Percentiles rank a stretch among this genome's conserved stretches.
These are phyloP conservation scores for Starmerella riodocensis DNA, from an alignment of 805 yeast genomes.

Conservation along the genomic window DNA sequence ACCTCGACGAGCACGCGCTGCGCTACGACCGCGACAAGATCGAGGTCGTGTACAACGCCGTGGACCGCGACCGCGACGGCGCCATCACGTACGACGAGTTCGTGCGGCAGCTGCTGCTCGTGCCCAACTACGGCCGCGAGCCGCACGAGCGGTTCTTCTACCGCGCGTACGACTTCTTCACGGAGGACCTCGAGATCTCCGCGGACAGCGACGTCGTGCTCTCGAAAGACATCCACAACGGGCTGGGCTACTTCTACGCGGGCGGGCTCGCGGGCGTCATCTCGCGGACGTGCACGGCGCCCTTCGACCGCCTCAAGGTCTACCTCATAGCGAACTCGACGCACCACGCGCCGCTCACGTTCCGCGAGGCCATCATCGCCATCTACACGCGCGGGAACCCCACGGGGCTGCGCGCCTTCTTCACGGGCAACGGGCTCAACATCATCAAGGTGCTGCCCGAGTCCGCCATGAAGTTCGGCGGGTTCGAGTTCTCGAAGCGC, in stretches of 20 bases:
- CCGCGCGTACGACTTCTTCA: slow-evolving; percentile 70
- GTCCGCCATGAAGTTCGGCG: slow-evolving; percentile 92
- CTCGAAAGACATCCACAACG: slow-evolving; percentile 62
- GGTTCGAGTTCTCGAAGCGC: slow-evolving; percentile 78
- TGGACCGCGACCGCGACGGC: slow-evolving; percentile 48
- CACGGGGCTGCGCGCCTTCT: slow-evolving; percentile 63
- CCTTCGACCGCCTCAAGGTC: slow-evolving; percentile 89
- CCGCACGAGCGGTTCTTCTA: slow-evolving; percentile 33
- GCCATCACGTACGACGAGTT: slow-evolving; percentile 74
- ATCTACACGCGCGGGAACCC: slow-evolving; percentile 62
- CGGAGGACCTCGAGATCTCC: slow-evolving; percentile 67
- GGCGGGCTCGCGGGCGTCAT: slow-evolving; percentile 95
- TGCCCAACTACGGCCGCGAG: slow-evolving; percentile 44
- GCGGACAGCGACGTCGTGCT: slow-evolving; percentile 89
- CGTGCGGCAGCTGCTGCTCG: slow-evolving; percentile 64
- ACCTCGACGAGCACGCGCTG: slow-evolving; percentile 44
- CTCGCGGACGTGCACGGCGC: slow-evolving; percentile 92
- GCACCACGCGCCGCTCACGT: slow-evolving; percentile 37
- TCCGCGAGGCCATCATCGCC: slow-evolving; percentile 65
- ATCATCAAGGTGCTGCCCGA: slow-evolving; percentile 93
- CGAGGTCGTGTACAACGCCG: slow-evolving; percentile 40
- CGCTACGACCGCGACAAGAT: slow-evolving; percentile 41
- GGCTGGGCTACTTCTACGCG: slow-evolving; percentile 81
- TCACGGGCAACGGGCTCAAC: slow-evolving; percentile 90
- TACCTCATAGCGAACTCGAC: slow-evolving; percentile 66